These are phyloP conservation scores for Castanea crenata DNA, from an alignment of 306 rosid genomes.

Conservation along the genomic window DNA sequence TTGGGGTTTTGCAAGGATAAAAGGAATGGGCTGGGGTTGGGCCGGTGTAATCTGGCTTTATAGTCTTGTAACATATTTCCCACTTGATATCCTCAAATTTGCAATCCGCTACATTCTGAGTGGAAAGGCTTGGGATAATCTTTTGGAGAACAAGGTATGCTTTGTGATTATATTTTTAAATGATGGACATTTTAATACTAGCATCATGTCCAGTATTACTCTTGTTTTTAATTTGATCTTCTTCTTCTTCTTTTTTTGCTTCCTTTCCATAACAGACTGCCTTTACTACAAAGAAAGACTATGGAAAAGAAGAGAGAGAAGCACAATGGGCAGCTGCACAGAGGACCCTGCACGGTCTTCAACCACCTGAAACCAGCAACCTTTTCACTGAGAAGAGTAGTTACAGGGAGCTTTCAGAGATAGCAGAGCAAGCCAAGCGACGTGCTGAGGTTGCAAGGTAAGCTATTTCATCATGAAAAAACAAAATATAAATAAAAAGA, in stretches of 20 bases:
- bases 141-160: conserved; percentile 91
- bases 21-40: conserved; percentile 98
- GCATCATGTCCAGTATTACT: not conserved
- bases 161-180: not conserved
- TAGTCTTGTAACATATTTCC: conserved; percentile 78
- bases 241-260: not conserved
- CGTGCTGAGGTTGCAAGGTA: conserved; percentile 99
- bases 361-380: conserved; percentile 73
- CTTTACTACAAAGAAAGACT: conserved; percentile 96
- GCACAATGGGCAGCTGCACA: conserved; percentile 99
- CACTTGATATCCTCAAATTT: conserved; percentile 87
- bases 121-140: conserved; percentile 96
- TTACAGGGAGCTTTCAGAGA: conserved; percentile 93
- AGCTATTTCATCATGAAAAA: conserved; percentile 6
- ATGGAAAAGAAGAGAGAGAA: conserved; percentile 98
- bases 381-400: conserved; percentile 62
- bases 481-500: too few species aligned
- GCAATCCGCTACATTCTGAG: conserved; percentile 78
- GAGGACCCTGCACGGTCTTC: conserved; percentile 97
- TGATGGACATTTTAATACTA: not conserved
- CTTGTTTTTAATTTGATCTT: not conserved
- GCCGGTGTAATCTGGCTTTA: conserved; percentile 95
- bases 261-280: conserved; percentile 68
- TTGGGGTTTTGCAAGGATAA: conserved; percentile 75
- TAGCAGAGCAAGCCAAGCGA: conserved; percentile 95